These are phyloP conservation scores for Trichophyton rubrum DNA, from an alignment of 2,329 filamentous ascomycete species.

Conservation along the genomic window DNA sequence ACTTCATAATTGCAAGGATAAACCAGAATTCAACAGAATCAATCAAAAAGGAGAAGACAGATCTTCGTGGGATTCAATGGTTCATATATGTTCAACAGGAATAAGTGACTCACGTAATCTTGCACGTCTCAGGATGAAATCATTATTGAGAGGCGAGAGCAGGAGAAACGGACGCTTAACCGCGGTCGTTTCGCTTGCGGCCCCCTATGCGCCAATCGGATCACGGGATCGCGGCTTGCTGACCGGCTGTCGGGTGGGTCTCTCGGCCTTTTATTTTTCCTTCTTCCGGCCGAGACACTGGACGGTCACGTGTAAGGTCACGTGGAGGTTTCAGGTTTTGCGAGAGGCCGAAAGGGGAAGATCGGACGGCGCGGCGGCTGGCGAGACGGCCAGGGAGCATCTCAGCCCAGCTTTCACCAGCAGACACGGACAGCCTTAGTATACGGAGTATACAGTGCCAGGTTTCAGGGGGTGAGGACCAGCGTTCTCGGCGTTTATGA, in stretches of 20 bases:
- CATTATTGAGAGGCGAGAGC: background rate
- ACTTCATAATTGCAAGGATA: conserved; percentile 7
- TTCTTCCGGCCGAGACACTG: background rate
- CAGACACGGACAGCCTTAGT: no score
- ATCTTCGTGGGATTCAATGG: background rate
- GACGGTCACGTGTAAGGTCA: background rate
- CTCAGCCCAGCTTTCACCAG: no score
- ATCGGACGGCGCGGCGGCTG: background rate
- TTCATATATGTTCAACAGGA: background rate
- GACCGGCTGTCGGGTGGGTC: background rate
- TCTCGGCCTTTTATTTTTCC: background rate
- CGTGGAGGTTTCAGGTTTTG: no score
- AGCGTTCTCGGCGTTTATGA: background rate
- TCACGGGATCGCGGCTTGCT: background rate
- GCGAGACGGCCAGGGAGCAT: no score
- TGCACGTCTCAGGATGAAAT: background rate
- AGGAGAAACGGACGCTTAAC: background rate
- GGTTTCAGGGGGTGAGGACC: no score
- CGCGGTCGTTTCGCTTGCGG: background rate
- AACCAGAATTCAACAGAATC: background rate
- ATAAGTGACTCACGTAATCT: background rate
- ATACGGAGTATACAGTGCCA: no score
- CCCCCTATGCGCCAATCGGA: background rate
- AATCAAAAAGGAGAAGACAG: background rate
- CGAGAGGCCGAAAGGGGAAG: background rate